These are phyloP conservation scores for Ophiostoma australiae DNA, from an alignment of 2,329 filamentous ascomycete species.

Conservation along the genomic window DNA sequence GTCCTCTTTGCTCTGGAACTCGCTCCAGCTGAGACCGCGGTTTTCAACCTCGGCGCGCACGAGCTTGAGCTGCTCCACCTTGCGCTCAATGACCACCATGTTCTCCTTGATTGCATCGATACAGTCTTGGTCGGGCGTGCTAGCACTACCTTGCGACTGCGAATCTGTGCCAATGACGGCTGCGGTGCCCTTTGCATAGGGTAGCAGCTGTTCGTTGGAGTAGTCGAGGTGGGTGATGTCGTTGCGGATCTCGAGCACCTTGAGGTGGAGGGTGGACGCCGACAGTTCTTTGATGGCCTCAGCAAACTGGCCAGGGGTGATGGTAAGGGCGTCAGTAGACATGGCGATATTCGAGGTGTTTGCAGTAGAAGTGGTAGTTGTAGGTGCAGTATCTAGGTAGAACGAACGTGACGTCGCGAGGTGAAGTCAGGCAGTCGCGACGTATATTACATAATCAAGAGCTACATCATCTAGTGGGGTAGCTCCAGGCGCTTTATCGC, in stretches of 20 bases:
- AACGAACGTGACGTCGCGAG: background rate
- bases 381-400: background rate
- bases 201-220: constrained; percentile 67
- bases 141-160: constrained; percentile 25
- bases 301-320: constrained; percentile 59
- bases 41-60: constrained; percentile 60
- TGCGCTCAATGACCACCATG: constrained; percentile 60
- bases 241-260: constrained; percentile 71
- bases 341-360: background rate
- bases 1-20: constrained; percentile 49
- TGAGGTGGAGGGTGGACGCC: constrained; percentile 62
- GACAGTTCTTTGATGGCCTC: constrained; percentile 63
- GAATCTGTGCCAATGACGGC: constrained; percentile 32
- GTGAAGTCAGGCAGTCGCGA: background rate
- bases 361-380: background rate
- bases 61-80: constrained; percentile 60
- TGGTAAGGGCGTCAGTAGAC: constrained; percentile 51
- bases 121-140: constrained; percentile 60
- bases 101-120: constrained; percentile 70
- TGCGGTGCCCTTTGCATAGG: constrained; percentile 54
- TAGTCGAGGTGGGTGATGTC: constrained; percentile 67
- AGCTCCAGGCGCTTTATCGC: constrained; percentile 10
- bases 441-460: constrained; percentile 3
- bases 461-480: constrained; percentile 16
- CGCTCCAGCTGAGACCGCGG: constrained; percentile 53